phyloP scores from a whole-genome alignment of 2,329 filamentous ascomycete genomes.

The Geosmithia flava region DNA sequence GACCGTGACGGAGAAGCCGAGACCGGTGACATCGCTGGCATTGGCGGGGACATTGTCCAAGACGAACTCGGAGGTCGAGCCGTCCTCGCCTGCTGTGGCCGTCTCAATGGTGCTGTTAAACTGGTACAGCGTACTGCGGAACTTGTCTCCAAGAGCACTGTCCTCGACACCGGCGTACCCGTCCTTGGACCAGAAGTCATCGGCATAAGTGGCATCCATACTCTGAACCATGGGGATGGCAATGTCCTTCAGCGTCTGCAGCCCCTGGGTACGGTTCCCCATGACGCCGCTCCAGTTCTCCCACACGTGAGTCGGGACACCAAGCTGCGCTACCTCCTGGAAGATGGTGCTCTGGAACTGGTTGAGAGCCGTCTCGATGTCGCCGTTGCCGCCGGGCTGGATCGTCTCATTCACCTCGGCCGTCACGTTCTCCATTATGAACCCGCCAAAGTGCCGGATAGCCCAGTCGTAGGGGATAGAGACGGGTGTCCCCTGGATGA shows the following conservation, averaged over 20 bases:
- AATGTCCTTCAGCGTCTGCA: neutral
- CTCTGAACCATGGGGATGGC: constrained; percentile 1
- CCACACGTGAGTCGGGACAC: constrained; percentile 3
- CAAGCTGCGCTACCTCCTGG: constrained; percentile 3
- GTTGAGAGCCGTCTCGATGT: constrained; percentile 1
- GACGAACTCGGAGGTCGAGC: neutral
- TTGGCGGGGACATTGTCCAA: constrained; percentile 1
- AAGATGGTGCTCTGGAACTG: constrained; percentile 1
- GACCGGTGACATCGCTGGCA: neutral
- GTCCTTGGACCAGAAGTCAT: constrained; percentile 8
- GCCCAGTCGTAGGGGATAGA: constrained; percentile 7
- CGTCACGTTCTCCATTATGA: neutral
- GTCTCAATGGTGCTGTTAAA: neutral
- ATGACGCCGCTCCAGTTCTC: constrained; percentile 4
- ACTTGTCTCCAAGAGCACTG: constrained; percentile 4
- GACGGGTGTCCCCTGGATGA: constrained; percentile 8
- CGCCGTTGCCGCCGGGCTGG: constrained; percentile 4
- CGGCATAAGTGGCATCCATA: constrained; percentile 5
- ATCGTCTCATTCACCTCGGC: constrained; percentile 3
- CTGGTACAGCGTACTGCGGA: constrained; percentile 2
- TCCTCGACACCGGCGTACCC: constrained; percentile 7
- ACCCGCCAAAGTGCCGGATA: constrained; percentile 4
- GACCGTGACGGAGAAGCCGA: neutral
- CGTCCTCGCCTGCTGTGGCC: neutral
- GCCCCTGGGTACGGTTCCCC: neutral